phyloP scores from a whole-genome alignment of 1,139 yeast species.

The Pichia sp. region DNA sequence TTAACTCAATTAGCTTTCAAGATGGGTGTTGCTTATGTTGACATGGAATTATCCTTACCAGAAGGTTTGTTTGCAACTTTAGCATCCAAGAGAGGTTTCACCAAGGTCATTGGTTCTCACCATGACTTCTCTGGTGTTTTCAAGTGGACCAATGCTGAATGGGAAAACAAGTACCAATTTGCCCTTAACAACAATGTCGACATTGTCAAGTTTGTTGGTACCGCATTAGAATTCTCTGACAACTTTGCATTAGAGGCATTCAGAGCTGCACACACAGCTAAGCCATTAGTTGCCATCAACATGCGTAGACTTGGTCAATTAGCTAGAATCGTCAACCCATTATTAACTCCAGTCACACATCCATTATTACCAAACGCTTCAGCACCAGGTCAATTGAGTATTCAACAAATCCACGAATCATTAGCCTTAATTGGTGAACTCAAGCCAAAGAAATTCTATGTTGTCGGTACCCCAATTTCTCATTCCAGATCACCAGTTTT shows the following conservation, averaged over 20 bases:
- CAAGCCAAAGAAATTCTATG: conserved; percentile 57
- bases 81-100: conserved; percentile 49
- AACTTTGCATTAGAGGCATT: conserved; percentile 72
- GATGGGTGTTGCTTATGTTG: conserved; percentile 52
- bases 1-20: conserved; percentile 65
- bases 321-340: conserved; percentile 71
- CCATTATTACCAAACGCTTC: conserved; percentile 59
- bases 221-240: conserved; percentile 62
- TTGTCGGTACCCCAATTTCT: conserved; percentile 78
- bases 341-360: conserved; percentile 86
- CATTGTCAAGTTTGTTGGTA: conserved; percentile 80
- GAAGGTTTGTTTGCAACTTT: conserved; percentile 41
- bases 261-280: conserved; percentile 47
- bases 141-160: conserved; percentile 67
- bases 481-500: conserved; percentile 89
- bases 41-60: conserved; percentile 50
- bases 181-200: conserved; percentile 71
- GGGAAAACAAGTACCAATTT: conserved; percentile 70
- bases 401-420: conserved; percentile 59
- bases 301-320: conserved; percentile 76
- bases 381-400: conserved; percentile 75
- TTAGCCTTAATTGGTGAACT: conserved; percentile 64
- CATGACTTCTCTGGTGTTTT: conserved; percentile 65
- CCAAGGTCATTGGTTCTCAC: conserved; percentile 79
- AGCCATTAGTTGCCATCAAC: conserved; percentile 82